A percentile compares a stretch with the other conserved stretches of the same genome.
Conservation (phyloP, 345 rosid genomes). For the Aquilaria sinensis region DNA sequence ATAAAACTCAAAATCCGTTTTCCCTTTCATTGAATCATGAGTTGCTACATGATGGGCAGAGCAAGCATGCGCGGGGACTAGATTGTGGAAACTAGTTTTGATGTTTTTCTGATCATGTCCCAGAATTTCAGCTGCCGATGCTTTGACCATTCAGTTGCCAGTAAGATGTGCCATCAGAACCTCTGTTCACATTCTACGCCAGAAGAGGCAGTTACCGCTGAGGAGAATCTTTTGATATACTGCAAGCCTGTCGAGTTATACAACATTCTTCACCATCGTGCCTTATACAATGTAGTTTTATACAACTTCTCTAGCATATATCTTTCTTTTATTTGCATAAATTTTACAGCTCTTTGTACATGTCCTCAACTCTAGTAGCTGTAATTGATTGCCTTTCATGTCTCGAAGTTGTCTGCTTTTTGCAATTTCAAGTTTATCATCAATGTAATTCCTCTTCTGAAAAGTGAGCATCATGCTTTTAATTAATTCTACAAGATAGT, state of each 20-base stretch:
- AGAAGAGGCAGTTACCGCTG: constrained; percentile 61
- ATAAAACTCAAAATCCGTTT: not conserved
- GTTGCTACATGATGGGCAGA: not conserved
- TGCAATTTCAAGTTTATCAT: constrained; percentile 4
- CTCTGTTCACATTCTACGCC: constrained; percentile 44
- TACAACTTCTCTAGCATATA: constrained; percentile 9
- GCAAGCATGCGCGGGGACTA: not conserved
- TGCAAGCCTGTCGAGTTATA: constrained; percentile 88
- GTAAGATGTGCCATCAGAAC: constrained; percentile 70
- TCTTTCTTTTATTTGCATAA: constrained; percentile 2
- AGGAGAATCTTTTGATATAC: constrained; percentile 60
- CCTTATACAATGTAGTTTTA: constrained; percentile 40
- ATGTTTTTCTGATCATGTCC: not conserved
- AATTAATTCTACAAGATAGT: too few relatives aligned
- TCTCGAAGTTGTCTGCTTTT: not conserved
- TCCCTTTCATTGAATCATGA: not conserved
- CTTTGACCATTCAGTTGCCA: constrained; percentile 20
- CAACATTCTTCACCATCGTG: constrained; percentile 63
- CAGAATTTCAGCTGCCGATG: not conserved
- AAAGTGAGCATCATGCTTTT: too few relatives aligned
- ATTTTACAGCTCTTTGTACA: constrained; percentile 7
- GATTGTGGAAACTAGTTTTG: not conserved
- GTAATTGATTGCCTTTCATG: not conserved
- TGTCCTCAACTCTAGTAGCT: not conserved
- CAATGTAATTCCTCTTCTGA: not conserved